Conservation (phyloP, 23 red algal genomes). For the Gracilariopsis chorda region DNA sequence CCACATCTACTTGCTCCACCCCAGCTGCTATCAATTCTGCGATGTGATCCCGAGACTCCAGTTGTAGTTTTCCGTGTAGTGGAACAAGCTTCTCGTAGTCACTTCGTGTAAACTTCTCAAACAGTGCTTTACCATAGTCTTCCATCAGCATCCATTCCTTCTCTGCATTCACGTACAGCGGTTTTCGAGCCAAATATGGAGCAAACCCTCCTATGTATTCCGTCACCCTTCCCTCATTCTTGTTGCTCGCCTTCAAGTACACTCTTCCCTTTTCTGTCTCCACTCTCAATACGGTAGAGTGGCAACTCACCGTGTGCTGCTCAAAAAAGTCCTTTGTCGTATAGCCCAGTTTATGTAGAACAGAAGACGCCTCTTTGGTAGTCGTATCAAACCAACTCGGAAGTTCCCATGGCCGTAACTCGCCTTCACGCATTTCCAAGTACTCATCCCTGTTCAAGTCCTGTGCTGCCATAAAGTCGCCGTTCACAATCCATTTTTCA, state of each 20-base stretch:
- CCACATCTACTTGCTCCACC: background rate
- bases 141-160: background rate
- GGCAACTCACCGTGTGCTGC: background rate
- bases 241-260: background rate
- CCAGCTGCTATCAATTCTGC: background rate
- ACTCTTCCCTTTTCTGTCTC: background rate
- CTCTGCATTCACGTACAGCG: background rate
- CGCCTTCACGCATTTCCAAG: too few relatives aligned
- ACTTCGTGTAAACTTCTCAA: background rate
- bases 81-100: background rate
- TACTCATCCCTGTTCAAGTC: too few relatives aligned
- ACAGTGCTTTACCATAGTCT: background rate
- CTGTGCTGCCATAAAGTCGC: too few relatives aligned
- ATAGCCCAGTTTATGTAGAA: background rate
- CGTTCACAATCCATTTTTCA: too few relatives aligned
- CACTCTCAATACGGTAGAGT: background rate
- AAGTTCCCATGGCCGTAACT: background rate
- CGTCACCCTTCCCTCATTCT: background rate
- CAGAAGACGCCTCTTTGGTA: background rate
- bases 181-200: background rate
- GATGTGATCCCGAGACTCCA: background rate
- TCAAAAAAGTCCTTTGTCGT: background rate
- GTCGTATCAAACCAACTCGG: background rate
- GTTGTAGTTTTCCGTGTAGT: background rate
- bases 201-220: background rate